Evolutionary conservation across 352 stramenopile genomes (phyloP).

Genomic region (Phytophthora constricta): DNA sequence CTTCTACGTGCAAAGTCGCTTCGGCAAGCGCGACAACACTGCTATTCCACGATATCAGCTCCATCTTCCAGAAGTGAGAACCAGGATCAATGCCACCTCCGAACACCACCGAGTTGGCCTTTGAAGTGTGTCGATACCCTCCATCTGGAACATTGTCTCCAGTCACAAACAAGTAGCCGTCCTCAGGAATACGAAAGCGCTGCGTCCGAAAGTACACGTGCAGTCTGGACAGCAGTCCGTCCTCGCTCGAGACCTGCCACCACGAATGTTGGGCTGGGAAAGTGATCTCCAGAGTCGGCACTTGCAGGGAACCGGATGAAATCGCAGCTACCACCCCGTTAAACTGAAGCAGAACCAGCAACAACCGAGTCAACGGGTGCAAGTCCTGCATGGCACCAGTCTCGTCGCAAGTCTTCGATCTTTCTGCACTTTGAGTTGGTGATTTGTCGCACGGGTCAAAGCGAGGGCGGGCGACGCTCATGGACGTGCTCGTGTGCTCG

Average conservation of each 20-base stretch:
- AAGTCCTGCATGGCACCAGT: slow-evolving; percentile 16
- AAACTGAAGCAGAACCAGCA: neutral
- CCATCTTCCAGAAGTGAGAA: slow-evolving; percentile 55
- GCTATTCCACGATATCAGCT: slow-evolving; percentile 32
- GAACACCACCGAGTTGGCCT: slow-evolving; percentile 24
- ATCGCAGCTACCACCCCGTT: neutral
- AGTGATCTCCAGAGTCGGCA: slow-evolving; percentile 24
- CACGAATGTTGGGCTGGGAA: slow-evolving; percentile 48
- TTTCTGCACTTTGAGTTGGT: neutral
- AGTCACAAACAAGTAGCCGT: slow-evolving; percentile 50
- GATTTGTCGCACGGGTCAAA: neutral
- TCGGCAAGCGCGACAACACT: neutral
- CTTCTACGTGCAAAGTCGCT: slow-evolving; percentile 51
- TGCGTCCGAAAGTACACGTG: slow-evolving; percentile 36
- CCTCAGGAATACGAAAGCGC: slow-evolving; percentile 39
- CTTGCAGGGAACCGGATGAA: neutral
- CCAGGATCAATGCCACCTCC: slow-evolving; percentile 41
- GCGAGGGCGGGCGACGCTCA: slow-evolving; percentile 31
- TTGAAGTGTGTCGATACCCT: slow-evolving; percentile 18
- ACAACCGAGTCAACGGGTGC: neutral
- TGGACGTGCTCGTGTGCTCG: slow-evolving; percentile 67
- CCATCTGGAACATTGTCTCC: slow-evolving; percentile 40
- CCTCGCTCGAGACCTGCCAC: slow-evolving; percentile 30
- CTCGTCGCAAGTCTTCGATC: slow-evolving; percentile 4
- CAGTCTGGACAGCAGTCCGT: slow-evolving; percentile 23